phyloP scores from a whole-genome alignment of 1,139 yeast genomes.

The Kodamaea fungicola region DNA sequence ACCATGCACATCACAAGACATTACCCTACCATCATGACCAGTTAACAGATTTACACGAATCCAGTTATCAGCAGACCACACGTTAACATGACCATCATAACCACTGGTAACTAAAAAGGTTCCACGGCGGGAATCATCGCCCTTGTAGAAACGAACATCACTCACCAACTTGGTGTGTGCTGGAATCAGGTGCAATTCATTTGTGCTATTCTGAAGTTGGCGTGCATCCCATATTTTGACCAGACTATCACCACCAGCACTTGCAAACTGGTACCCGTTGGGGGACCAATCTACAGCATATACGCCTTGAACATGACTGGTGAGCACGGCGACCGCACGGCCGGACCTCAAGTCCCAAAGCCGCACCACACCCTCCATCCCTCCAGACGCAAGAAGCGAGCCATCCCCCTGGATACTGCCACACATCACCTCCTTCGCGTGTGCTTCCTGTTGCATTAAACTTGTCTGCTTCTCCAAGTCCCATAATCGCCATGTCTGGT shows the following conservation, averaged over 20 bases:
- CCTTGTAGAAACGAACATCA: constrained; percentile 52
- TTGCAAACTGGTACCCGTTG: constrained; percentile 72
- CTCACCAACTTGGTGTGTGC: constrained; percentile 78
- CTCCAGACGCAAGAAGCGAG: constrained; percentile 70
- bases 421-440: constrained; percentile 67
- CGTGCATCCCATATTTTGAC: constrained; percentile 88
- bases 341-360: constrained; percentile 92
- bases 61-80: constrained; percentile 81
- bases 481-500: constrained; percentile 89
- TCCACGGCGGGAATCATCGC: constrained; percentile 29
- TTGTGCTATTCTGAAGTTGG: constrained; percentile 23
- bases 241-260: constrained; percentile 82
- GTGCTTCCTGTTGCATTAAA: constrained; percentile 73
- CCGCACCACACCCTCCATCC: constrained; percentile 69
- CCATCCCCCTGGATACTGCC: constrained; percentile 77
- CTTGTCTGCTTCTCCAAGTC: constrained; percentile 46
- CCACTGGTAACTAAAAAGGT: constrained; percentile 58
- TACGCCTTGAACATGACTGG: constrained; percentile 71
- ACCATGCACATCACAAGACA: constrained; percentile 60
- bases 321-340: constrained; percentile 52
- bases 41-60: constrained; percentile 47
- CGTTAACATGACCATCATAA: constrained; percentile 63
- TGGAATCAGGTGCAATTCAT: constrained; percentile 52
- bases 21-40: constrained; percentile 69
- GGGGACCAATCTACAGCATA: constrained; percentile 72